Percentiles rank a stretch among this genome's conserved stretches.
Evolutionary conservation across 1,284 basidiomycete genomes (phyloP).

Genomic region (Boletus smithii): DNA sequence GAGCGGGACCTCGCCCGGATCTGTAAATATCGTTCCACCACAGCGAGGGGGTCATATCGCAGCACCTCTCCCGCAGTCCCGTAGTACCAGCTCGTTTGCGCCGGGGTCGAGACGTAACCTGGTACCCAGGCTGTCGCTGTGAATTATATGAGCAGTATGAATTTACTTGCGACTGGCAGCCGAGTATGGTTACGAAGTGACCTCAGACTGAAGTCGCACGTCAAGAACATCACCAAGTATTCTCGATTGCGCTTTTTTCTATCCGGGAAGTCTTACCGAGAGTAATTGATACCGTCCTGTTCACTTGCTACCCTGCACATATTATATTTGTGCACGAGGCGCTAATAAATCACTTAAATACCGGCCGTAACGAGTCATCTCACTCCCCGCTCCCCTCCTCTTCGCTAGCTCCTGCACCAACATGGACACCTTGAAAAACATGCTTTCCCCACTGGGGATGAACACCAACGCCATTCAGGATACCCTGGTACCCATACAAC

Average conservation of each 20-base stretch:
- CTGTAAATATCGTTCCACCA: too few species aligned
- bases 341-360: conserved; percentile 33
- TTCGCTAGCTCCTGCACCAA: conserved; percentile 21
- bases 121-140: not conserved
- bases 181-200: conserved; percentile 20
- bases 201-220: conserved; percentile 19
- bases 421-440: conserved; percentile 60
- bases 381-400: conserved; percentile 22
- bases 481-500: conserved; percentile 46
- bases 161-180: not conserved
- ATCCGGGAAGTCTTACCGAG: conserved; percentile 31
- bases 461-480: conserved; percentile 59
- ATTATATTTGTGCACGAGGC: conserved; percentile 35
- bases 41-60: too few species aligned
- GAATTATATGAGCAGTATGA: too few species aligned
- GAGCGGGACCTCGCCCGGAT: conserved; percentile 18
- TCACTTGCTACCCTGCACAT: conserved; percentile 29
- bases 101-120: conserved; percentile 20
- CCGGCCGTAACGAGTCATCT: conserved; percentile 26
- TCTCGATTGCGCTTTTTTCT: conserved; percentile 21
- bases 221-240: conserved; percentile 13
- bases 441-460: conserved; percentile 58
- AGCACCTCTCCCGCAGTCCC: not conserved
- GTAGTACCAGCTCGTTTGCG: not conserved
- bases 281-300: conserved; percentile 30